Conservation (phyloP, 192 early-diverging fungal species). For the Gryganskiella cystojenkinii region DNA sequence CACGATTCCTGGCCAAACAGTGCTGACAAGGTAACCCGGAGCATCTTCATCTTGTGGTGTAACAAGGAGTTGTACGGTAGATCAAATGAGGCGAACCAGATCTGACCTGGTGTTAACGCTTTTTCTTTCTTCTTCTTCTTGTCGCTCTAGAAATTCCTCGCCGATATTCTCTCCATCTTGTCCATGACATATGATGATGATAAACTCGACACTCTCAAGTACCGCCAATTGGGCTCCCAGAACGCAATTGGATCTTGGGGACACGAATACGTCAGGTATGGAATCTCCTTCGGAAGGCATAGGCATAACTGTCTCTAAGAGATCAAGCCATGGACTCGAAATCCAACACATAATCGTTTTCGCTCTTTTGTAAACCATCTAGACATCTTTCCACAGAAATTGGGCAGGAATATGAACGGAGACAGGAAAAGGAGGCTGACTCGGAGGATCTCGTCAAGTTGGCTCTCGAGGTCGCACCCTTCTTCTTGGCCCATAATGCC, state of each 20-base stretch:
- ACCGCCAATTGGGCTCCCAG: slow-evolving; percentile 85
- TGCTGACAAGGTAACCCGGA: slow-evolving; percentile 75
- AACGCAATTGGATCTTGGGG: slow-evolving; percentile 92
- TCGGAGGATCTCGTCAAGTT: slow-evolving; percentile 77
- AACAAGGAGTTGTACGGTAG: too few relatives aligned
- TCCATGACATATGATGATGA: slow-evolving; percentile 97
- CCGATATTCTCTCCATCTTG: slow-evolving; percentile 96
- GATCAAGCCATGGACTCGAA: not conserved
- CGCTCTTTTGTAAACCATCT: not conserved
- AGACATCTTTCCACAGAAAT: slow-evolving; percentile 93
- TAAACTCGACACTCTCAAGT: slow-evolving; percentile 86
- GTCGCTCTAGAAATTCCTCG: slow-evolving; percentile 74
- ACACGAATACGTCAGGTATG: slow-evolving; percentile 96
- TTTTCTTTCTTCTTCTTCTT: not conserved
- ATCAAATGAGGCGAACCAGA: not conserved
- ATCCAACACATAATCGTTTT: not conserved
- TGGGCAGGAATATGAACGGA: slow-evolving; percentile 81
- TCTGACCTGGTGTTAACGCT: not conserved
- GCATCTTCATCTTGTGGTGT: too few relatives aligned
- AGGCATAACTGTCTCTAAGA: too few relatives aligned
- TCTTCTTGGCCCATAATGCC: slow-evolving; percentile 96
- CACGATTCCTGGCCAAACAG: slow-evolving; percentile 79
- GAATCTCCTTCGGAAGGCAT: too few relatives aligned
- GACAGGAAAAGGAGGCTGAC: slow-evolving; percentile 67
- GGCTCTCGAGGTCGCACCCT: slow-evolving; percentile 90